phyloP scores from a whole-genome alignment of 371 early-diverging fungal species.

The Actinomucor elegans region DNA sequence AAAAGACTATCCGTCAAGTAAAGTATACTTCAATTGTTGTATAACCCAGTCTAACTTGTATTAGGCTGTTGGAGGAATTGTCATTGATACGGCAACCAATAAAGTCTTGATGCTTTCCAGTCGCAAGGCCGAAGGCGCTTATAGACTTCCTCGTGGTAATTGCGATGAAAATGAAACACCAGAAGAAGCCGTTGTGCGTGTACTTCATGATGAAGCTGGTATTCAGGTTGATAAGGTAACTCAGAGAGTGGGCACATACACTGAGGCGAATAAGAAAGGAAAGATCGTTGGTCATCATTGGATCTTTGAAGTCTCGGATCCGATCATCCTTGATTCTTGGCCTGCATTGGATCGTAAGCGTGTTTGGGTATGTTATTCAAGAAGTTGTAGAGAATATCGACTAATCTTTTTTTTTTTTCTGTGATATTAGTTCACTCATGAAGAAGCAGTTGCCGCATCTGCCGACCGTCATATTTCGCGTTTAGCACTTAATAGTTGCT shows the following conservation, averaged over 20 bases:
- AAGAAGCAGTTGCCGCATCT: conserved; percentile 37
- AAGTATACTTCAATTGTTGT: not conserved
- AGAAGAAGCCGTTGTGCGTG: conserved; percentile 37
- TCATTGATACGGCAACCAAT: conserved; percentile 25
- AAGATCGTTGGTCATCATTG: conserved; percentile 50
- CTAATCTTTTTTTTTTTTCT: not conserved
- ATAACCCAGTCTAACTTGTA: not conserved
- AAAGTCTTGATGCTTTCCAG: conserved; percentile 40
- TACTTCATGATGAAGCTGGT: conserved; percentile 39
- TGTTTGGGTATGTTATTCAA: conserved; percentile 38
- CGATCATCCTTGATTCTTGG: conserved; percentile 27
- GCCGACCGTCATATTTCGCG: conserved; percentile 40
- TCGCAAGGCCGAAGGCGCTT: conserved; percentile 37
- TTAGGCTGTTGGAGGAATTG: conserved; percentile 43
- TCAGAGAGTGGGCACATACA: conserved; percentile 37
- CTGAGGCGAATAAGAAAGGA: conserved; percentile 48
- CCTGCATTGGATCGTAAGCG: conserved; percentile 36
- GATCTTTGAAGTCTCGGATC: conserved; percentile 41
- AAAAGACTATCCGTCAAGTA: conserved; percentile 27
- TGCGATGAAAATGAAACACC: conserved; percentile 25
- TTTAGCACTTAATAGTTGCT: conserved; percentile 37
- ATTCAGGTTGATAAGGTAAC: conserved; percentile 15
- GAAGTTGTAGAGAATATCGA: not conserved
- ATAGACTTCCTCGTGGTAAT: conserved; percentile 40
- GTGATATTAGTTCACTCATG: conserved; percentile 28